Base-by-base conservation (phyloP, 352 stramenopile genomes). In the Pythium aquatile region DNA sequence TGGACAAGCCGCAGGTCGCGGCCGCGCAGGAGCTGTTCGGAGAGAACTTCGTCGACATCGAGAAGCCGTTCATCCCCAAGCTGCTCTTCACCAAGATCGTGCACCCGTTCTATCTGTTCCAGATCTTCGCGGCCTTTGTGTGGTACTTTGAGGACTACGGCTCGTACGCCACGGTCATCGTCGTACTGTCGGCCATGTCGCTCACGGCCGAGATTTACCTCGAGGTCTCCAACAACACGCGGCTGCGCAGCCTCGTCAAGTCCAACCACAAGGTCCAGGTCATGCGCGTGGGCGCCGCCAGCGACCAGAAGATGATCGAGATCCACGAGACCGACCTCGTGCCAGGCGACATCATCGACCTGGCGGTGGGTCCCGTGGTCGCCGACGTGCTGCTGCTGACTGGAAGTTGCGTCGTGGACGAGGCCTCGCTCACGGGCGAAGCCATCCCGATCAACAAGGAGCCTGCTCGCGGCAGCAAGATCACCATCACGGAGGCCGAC, bases 51-150 rank as follows among this genome's bases (percentile, higher is more conserved):
- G 74, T 87, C 10, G 63, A 75, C 17, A 78, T 87, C 14, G 65
- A 74, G 29, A 58, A 70, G 30, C 74, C 75, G 0, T 63, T 64
- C 13, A 58, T 81, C 20, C 29, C 63, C 1, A 68, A 67, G 55
- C 63, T 90, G 29, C 48, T 90, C 30, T 81, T 87, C 58, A 44
- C 72, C 40, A 88, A 88, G 65, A 8, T 82, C 32, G 69, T 85
- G 46, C 79, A 86, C 35, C 79, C 77, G 58, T 88, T 78, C 65
- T 86, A 88, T 65, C 28, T 88, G 5, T 88, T 88, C 55, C 77
- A 88, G 65, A 35, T 86, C 26, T 85, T 88, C 60, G 85, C 75
- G 33, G 65, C 72, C 9, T 63, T 53, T 0, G 71, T 88, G 14
- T 88, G 79, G 79, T 74, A 85, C 28, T 56, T 53, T 2, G 53